Evolutionary conservation across 177 flowering plant genomes (phyloP).

Genomic region (Telopea speciosissima): DNA sequence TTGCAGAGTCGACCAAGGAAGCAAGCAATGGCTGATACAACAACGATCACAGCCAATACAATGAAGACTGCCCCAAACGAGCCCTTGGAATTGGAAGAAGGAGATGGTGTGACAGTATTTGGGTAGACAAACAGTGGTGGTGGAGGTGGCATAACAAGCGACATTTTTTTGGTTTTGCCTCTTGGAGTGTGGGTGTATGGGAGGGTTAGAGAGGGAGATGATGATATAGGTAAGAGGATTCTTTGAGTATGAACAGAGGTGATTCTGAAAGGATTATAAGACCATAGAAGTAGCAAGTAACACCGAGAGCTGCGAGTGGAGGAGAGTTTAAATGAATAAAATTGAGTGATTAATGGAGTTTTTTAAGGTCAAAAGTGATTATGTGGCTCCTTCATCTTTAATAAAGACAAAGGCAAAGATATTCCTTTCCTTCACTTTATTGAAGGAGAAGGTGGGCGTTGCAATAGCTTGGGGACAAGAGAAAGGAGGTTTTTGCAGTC

Average conservation of each 20-base stretch:
- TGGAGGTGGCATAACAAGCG: background rate
- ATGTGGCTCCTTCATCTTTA: background rate
- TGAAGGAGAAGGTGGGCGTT: background rate
- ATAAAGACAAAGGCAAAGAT: background rate
- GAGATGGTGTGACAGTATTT: slow-evolving; percentile 10
- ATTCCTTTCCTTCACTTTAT: background rate
- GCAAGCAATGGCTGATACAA: slow-evolving; percentile 61
- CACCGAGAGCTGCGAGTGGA: background rate
- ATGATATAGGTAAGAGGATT: background rate
- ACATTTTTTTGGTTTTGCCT: slow-evolving; percentile 1
- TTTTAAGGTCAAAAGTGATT: background rate
- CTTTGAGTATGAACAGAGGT: background rate
- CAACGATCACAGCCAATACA: slow-evolving; percentile 61
- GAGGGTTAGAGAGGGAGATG: background rate
- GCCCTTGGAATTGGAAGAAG: slow-evolving; percentile 43
- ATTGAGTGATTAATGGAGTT: background rate
- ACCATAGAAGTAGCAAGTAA: background rate
- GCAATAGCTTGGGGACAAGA: background rate
- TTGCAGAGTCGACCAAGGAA: slow-evolving; percentile 55
- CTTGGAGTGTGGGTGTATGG: background rate
- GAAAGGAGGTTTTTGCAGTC: background rate
- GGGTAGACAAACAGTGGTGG: slow-evolving; percentile 25
- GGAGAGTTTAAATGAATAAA: background rate
- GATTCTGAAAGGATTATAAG: background rate
- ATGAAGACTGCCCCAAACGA: slow-evolving; percentile 73